phyloP scores from a whole-genome alignment of 2,329 filamentous ascomycete species.

The Scorias spongiosa region DNA sequence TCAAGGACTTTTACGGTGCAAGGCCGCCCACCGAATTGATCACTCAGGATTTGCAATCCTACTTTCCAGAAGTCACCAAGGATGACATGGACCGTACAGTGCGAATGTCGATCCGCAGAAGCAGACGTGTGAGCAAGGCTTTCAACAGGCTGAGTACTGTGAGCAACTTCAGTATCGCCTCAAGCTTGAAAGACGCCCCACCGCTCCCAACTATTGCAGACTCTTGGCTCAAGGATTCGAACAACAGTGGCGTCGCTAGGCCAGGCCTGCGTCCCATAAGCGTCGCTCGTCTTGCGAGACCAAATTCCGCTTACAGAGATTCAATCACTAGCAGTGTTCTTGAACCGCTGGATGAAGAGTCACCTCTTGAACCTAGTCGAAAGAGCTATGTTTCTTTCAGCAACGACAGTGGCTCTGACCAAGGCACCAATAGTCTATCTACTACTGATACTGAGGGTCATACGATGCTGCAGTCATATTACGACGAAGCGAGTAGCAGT shows the following conservation, averaged over 20 bases:
- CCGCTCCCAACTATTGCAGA: conserved; percentile 93
- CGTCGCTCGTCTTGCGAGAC: conserved; percentile 42
- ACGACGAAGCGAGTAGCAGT: conserved; percentile 59
- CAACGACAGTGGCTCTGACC: conserved; percentile 52
- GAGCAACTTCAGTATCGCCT: conserved; percentile 84
- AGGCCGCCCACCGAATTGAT: conserved; percentile 94
- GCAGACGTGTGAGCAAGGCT: conserved; percentile 78
- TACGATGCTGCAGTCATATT: conserved; percentile 59
- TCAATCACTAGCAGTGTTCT: conserved; percentile 80
- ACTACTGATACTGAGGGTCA: conserved; percentile 67
- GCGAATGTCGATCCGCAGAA: conserved; percentile 78
- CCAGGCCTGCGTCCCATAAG: conserved; percentile 43
- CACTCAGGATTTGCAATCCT: conserved; percentile 86
- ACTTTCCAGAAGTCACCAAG: conserved; percentile 88
- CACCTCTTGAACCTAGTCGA: conserved; percentile 68
- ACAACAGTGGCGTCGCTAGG: conserved; percentile 27
- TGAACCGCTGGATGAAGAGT: conserved; percentile 83
- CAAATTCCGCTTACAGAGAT: conserved; percentile 56
- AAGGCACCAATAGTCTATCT: conserved; percentile 54
- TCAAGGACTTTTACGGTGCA: conserved; percentile 78
- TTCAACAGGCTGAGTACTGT: conserved; percentile 87
- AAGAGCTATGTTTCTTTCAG: conserved; percentile 91
- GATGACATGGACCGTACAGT: conserved; percentile 95
- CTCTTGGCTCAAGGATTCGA: conserved; percentile 59
- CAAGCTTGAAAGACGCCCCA: conserved; percentile 80